phyloP scores from a whole-genome alignment of 1,284 basidiomycete genomes.

The Malassezia nana region DNA sequence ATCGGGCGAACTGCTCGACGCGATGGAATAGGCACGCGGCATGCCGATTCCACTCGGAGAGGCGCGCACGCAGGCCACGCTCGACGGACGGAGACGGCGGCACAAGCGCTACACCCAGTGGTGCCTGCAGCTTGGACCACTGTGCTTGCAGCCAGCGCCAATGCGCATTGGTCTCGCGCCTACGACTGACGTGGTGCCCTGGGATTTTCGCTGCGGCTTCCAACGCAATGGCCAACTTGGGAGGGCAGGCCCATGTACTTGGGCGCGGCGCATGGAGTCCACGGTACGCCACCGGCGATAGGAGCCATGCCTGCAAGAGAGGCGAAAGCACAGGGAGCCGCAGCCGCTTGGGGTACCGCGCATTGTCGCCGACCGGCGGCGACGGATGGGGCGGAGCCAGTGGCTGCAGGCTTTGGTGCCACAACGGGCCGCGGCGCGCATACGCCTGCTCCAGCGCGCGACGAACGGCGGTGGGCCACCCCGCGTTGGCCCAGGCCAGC shows the following conservation, averaged over 20 bases:
- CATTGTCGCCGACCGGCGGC: constrained; percentile 7
- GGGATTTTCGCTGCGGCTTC: constrained; percentile 10
- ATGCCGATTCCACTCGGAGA: not conserved
- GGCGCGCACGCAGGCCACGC: not conserved
- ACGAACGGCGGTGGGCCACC: constrained; percentile 16
- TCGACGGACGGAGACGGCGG: not conserved
- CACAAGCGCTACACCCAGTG: constrained; percentile 2
- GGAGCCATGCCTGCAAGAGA: constrained; percentile 6
- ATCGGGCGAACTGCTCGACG: not conserved
- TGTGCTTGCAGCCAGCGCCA: constrained; percentile 18
- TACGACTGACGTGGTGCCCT: constrained; percentile 2
- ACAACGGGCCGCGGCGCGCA: constrained; percentile 12
- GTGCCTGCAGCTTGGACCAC: not conserved
- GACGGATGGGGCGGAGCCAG: constrained; percentile 3
- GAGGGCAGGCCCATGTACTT: constrained; percentile 7
- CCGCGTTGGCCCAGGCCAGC: constrained; percentile 16
- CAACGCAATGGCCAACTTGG: constrained; percentile 9
- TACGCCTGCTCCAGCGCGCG: constrained; percentile 19
- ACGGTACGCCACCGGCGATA: not conserved
- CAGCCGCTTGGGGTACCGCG: constrained; percentile 5
- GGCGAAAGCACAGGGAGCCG: constrained; percentile 8
- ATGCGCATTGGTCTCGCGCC: constrained; percentile 15
- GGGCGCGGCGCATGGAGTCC: not conserved
- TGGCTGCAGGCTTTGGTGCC: constrained; percentile 7
- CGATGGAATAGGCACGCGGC: not conserved